Base-by-base conservation (phyloP, 495 filamentous ascomycete species). In the Saxophila tyrrhenica region DNA sequence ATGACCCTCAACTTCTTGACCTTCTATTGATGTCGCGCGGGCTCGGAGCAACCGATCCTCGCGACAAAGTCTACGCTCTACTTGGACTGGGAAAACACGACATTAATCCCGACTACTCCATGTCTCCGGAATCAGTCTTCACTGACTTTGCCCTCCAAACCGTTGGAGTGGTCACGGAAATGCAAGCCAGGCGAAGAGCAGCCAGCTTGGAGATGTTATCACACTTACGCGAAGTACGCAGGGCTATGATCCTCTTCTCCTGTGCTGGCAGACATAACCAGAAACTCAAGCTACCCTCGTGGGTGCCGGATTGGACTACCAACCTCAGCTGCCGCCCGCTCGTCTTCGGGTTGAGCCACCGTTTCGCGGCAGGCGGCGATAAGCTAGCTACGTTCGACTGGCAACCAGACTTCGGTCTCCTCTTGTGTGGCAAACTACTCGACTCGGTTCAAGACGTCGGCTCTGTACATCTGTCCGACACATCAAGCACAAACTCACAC, bases 21-120 rank as follows among this genome's bases (percentile, higher is more conserved):
- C 50, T 61, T 3, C 58, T 61, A 17, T 25, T 61, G 9, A 50
- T 61, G 43, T 61, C 58, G 8, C 48, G 58, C n/a, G 45, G 50
- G 11, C 46, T 61, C 1, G 58, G 58, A 9, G 54, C 59, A 2
- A 59, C 59, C 1, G 56, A 62, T 46, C 59, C 59, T 21, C 44
- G 59, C 16, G 59, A 62, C 48, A 62, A 62, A 20, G 39, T 62
- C 10, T 62, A 59, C 23, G 59, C 55, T 3, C 43, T 62, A 3
- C 51, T 62, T 13, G 59, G 56, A 2, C 38, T 62, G 25, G 47
- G 58, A 0, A 49, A 53, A 49, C 58, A 61, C 29, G 50, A 61
- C 8, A 57, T 61, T 50, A 32, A 48, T 32, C 58, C 58, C 1
- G 58, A 61, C 44, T 61, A 61, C 53, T n/a, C 38, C 0, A 49